Percentiles rank a stretch among this genome's conserved stretches.
Evolutionary conservation across 495 filamentous ascomycete genomes (phyloP).

Genomic region (Lepidopterella palustris): DNA sequence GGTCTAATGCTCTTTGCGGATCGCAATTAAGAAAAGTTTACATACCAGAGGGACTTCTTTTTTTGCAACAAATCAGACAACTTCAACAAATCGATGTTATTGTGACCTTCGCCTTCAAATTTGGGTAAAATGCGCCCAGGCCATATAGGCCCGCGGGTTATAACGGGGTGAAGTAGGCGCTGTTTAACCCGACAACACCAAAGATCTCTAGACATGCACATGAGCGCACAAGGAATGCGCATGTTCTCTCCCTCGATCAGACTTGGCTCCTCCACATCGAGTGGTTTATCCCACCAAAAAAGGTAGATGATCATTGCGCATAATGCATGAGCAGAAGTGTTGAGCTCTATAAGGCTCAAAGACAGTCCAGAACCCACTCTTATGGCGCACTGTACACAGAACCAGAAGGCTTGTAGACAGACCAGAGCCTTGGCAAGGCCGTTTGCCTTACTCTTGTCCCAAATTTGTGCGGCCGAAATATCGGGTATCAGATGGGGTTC

Average conservation of each 20-base stretch:
- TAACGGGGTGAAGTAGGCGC: background rate
- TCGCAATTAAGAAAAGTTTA: too few relatives aligned
- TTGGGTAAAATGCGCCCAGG: background rate
- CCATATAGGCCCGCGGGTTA: too few relatives aligned
- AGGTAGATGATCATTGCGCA: slow-evolving; percentile 38
- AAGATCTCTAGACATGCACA: background rate
- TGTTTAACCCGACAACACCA: background rate
- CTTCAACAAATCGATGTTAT: background rate
- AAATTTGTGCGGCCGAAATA: slow-evolving; percentile 31
- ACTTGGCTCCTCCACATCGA: slow-evolving; percentile 31
- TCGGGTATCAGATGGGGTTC: slow-evolving; percentile 18
- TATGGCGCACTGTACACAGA: slow-evolving; percentile 30
- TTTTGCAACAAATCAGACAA: too few relatives aligned
- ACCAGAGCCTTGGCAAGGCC: slow-evolving; percentile 33
- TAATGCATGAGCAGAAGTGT: slow-evolving; percentile 40
- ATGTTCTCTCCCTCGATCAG: slow-evolving; percentile 4
- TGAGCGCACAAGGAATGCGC: background rate
- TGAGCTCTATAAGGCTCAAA: slow-evolving; percentile 40
- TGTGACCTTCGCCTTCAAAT: background rate
- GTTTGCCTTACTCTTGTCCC: slow-evolving; percentile 41
- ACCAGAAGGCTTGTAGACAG: slow-evolving; percentile 38
- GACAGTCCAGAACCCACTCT: slow-evolving; percentile 28
- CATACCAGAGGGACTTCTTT: too few relatives aligned
- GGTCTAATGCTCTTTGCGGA: too few relatives aligned
- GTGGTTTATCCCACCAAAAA: slow-evolving; percentile 43